Evolutionary conservation across 225 moss, liverwort and hornwort genomes (phyloP), one percentile per base, ranked within the genome.

Genomic region (Asterella californica): DNA sequence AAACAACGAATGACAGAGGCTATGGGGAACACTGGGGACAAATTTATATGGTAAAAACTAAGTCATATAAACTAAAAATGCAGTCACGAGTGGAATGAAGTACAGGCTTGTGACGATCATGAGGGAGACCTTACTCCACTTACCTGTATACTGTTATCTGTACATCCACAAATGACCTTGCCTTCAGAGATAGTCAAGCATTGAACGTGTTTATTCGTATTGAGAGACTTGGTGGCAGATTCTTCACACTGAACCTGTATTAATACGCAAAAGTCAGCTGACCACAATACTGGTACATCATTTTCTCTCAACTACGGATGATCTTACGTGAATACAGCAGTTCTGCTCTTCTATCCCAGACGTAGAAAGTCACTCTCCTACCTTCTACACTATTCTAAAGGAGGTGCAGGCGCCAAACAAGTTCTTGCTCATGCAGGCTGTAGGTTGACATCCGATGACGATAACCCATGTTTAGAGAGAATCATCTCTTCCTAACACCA

Each of bases 111-210:
- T 27, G n/a, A 10, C n/a, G 57, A 57, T 17, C 17, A 25, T 60
- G 52, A 52, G 14, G 52, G 52, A 52, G 52, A 52, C 52, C 12
- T 52, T 62, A 29, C 27, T 24, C 15, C 15, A 0, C 32, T 48
- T 50, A 88, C 88, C 88, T 88, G 88, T 33, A 88, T 55, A 79
- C 88, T 86, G 63, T 85, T 88, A 54, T 88, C 88, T 70, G 85
- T 57, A 70, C 86, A 88, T 63, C 88, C 88, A 75, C 83, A 83
- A 77, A 79, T 82, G 25, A 88, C 77, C 55, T 81, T 85, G 29
- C 83, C 85, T 6, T 81, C 81, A 9, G 79, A 64, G 33, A 83
- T 73, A 19, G 80, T 57, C 64, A 88, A 63, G 78, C 88, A 84
- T 66, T 84, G 81, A 57, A 88, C 86, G 52, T 86, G 80, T 76